Percentiles rank a stretch among this genome's conserved stretches.
Conservation (phyloP, 306 rosid genomes). For the Albizia julibrissin region DNA sequence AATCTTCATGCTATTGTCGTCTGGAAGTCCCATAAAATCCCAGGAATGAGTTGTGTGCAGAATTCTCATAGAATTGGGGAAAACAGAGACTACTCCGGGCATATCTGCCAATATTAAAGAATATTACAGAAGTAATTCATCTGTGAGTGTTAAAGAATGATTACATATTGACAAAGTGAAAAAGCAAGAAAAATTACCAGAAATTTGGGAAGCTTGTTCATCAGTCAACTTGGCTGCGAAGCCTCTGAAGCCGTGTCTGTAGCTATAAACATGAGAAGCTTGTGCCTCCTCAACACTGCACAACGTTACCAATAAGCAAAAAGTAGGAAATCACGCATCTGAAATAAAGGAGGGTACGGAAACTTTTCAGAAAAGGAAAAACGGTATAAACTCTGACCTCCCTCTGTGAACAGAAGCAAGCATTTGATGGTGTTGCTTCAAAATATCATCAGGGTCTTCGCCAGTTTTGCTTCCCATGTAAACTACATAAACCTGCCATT, state of each 20-base stretch:
- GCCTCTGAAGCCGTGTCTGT: constrained; percentile 72
- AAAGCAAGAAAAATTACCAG: constrained; percentile 45
- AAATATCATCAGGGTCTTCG: constrained; percentile 55
- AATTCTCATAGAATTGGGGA: constrained; percentile 70
- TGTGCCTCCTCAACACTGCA: constrained; percentile 66
- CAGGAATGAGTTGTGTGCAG: constrained; percentile 89
- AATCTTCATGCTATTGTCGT: constrained; percentile 66
- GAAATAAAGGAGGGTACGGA: background rate
- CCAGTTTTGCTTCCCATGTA: constrained; percentile 86
- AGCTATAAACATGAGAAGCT: constrained; percentile 75
- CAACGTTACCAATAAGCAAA: background rate
- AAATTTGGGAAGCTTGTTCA: constrained; percentile 68
- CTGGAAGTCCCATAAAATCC: constrained; percentile 89
- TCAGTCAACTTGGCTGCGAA: constrained; percentile 80
- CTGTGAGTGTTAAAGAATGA: background rate
- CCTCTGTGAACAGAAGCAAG: constrained; percentile 72
- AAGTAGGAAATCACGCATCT: background rate
- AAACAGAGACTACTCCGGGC: constrained; percentile 80
- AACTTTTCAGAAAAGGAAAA: constrained; percentile 1
- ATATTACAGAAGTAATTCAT: constrained; percentile 12
- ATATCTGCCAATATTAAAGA: constrained; percentile 51
- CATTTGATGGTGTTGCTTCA: constrained; percentile 62
- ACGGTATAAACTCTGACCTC: constrained; percentile 45
- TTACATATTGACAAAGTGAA: background rate
- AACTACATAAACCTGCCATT: constrained; percentile 70